A percentile compares a stretch with the other conserved stretches of the same genome.
Evolutionary conservation across 805 yeast species (phyloP).

Genomic region (Candida chilensis): DNA sequence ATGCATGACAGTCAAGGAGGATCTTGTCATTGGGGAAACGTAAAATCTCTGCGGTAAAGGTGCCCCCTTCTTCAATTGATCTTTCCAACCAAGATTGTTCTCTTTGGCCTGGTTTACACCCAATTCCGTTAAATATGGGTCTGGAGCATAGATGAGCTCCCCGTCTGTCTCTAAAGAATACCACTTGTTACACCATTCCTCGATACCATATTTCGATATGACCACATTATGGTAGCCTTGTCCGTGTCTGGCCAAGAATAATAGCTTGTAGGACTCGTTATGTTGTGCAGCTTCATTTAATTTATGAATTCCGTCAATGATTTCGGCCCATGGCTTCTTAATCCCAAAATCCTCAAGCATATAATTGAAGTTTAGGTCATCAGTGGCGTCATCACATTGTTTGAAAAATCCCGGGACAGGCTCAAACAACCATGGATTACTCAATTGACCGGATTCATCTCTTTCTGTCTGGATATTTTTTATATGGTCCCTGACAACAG

Average conservation of each 20-base stretch:
- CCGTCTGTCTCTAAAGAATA: slow-evolving; percentile 44
- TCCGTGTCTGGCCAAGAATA: slow-evolving; percentile 58
- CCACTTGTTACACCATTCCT: slow-evolving; percentile 53
- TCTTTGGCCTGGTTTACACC: slow-evolving; percentile 51
- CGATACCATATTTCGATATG: slow-evolving; percentile 43
- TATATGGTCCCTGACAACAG: slow-evolving; percentile 4
- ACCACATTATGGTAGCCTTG: slow-evolving; percentile 60
- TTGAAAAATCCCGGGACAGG: slow-evolving; percentile 40
- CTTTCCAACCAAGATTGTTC: slow-evolving; percentile 31
- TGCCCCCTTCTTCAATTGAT: slow-evolving; percentile 34
- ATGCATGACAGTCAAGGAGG: slow-evolving; percentile 43
- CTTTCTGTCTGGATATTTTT: too few species aligned
- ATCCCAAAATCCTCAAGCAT: slow-evolving; percentile 35
- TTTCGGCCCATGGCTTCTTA: slow-evolving; percentile 26
- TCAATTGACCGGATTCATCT: slow-evolving; percentile 12
- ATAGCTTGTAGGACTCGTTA: slow-evolving; percentile 35
- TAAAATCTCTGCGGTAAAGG: slow-evolving; percentile 50
- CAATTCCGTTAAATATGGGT: slow-evolving; percentile 45
- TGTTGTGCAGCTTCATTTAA: slow-evolving; percentile 22
- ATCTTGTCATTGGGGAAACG: slow-evolving; percentile 57
- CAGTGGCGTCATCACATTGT: slow-evolving; percentile 31
- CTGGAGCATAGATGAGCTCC: slow-evolving; percentile 47
- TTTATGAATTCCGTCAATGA: slow-evolving; percentile 16
- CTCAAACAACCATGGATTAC: slow-evolving; percentile 37
- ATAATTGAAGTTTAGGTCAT: slow-evolving; percentile 37